These are phyloP conservation scores for Paramecium pentaurelia DNA, from an alignment of 73 alveolate species.

Conservation along the genomic window DNA sequence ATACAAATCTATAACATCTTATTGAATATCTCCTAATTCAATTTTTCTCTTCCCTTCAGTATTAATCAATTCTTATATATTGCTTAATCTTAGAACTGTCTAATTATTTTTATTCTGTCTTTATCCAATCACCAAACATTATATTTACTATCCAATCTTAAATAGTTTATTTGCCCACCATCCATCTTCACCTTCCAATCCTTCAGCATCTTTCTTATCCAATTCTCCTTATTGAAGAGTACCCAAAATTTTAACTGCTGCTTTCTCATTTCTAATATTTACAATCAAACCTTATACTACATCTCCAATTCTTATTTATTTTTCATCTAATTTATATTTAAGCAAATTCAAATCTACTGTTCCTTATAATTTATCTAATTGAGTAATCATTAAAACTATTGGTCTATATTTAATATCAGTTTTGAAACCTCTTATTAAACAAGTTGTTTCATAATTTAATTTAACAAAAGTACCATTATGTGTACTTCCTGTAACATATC, in stretches of 20 bases:
- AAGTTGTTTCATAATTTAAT: conserved; percentile 10
- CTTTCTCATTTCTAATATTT: neutral
- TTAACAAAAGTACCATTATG: conserved; percentile 32
- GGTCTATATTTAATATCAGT: conserved; percentile 3
- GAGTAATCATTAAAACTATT: neutral
- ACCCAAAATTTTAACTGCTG: conserved; percentile 2
- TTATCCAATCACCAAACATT: conserved; percentile 15
- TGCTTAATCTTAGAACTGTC: neutral
- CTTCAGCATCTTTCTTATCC: conserved; percentile 38
- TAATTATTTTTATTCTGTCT: neutral
- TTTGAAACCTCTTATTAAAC: neutral
- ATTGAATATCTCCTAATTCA: neutral
- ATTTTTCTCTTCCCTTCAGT: conserved; percentile 33
- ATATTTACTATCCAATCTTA: neutral
- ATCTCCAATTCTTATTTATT: conserved; percentile 13
- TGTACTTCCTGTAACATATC: conserved; percentile 39
- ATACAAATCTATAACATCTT: neutral
- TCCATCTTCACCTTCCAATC: conserved; percentile 45
- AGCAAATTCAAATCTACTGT: neutral
- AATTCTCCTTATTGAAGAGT: conserved; percentile 30
- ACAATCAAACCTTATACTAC: neutral
- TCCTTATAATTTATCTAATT: conserved; percentile 17
- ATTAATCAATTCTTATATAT: neutral
- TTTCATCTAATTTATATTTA: neutral
- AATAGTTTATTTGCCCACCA: conserved; percentile 52